These are phyloP conservation scores for Alternaria angustiovoidea DNA, from an alignment of 2,329 filamentous ascomycete species.

Conservation along the genomic window DNA sequence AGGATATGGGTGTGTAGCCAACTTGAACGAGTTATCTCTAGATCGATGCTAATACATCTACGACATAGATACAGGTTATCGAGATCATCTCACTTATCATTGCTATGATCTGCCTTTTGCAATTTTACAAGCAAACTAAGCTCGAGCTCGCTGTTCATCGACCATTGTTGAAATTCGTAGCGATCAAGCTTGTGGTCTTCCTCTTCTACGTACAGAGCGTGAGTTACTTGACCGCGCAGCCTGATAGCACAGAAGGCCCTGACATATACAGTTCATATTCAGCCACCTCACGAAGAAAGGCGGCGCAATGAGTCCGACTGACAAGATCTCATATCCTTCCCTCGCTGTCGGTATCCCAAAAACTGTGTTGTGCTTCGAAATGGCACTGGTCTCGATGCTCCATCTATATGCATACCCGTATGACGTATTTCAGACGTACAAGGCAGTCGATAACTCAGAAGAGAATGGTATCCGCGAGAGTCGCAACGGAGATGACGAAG, in stretches of 20 bases:
- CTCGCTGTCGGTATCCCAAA: not conserved
- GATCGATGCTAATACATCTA: not conserved
- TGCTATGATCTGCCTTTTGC: not conserved
- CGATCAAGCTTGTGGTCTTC: not conserved
- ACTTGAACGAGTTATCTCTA: not conserved
- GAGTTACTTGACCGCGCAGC: not conserved
- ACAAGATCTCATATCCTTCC: not conserved
- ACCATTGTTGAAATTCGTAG: not conserved
- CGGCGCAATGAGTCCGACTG: not conserved
- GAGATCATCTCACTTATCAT: not conserved
- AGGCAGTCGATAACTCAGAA: not conserved
- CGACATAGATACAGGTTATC: not conserved
- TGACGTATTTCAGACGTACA: not conserved
- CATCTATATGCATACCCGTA: not conserved
- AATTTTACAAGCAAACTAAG: not conserved
- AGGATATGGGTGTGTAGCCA: not conserved
- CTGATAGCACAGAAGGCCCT: not conserved
- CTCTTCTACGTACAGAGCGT: not conserved
- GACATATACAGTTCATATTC: not conserved
- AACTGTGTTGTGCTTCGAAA: not conserved
- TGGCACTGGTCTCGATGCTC: not conserved
- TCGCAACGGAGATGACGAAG: not conserved
- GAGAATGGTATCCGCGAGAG: not conserved
- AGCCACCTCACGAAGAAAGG: not conserved
- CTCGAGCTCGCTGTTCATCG: not conserved